These are phyloP conservation scores for Podaxis sp. DNA, from an alignment of 768 basidiomycete species.

Conservation along the genomic window DNA sequence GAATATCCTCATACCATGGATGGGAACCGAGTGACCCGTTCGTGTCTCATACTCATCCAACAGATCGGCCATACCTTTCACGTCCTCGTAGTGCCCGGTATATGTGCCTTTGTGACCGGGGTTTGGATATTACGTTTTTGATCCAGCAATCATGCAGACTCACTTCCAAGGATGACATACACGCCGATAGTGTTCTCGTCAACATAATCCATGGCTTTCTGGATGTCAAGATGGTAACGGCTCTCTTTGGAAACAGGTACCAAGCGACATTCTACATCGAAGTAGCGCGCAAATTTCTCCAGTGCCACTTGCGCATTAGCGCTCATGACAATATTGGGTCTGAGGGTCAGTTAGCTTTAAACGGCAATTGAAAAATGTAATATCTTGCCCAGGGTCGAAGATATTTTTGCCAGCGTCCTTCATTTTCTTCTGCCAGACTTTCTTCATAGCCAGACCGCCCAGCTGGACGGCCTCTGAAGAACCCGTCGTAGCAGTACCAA, in stretches of 20 bases:
- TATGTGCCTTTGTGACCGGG: constrained; percentile 40
- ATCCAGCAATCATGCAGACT: constrained; percentile 19
- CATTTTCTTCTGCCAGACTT: constrained; percentile 64
- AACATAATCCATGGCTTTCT: constrained; percentile 60
- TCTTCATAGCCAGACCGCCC: constrained; percentile 76
- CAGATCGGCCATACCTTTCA: constrained; percentile 79
- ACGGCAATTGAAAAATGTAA: background rate
- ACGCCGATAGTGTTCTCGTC: constrained; percentile 78
- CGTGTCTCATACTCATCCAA: constrained; percentile 62
- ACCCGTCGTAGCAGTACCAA: constrained; percentile 73
- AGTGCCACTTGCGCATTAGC: constrained; percentile 74
- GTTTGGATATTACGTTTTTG: constrained; percentile 52
- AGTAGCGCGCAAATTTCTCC: constrained; percentile 72
- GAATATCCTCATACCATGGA: constrained; percentile 57
- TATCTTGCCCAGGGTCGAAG: constrained; percentile 67
- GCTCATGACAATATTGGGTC: constrained; percentile 65
- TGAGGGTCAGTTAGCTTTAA: constrained; percentile 17
- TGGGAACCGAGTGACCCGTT: constrained; percentile 60
- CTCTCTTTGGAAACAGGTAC: constrained; percentile 51
- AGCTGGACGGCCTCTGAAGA: constrained; percentile 73
- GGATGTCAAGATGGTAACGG: constrained; percentile 55
- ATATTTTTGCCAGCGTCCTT: constrained; percentile 67
- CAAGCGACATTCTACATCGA: constrained; percentile 63
- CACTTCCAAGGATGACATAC: constrained; percentile 50
- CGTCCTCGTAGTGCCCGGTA: constrained; percentile 76